These are phyloP conservation scores for Forsythia viridissima DNA, from an alignment of 257 asterid species.

Conservation along the genomic window DNA sequence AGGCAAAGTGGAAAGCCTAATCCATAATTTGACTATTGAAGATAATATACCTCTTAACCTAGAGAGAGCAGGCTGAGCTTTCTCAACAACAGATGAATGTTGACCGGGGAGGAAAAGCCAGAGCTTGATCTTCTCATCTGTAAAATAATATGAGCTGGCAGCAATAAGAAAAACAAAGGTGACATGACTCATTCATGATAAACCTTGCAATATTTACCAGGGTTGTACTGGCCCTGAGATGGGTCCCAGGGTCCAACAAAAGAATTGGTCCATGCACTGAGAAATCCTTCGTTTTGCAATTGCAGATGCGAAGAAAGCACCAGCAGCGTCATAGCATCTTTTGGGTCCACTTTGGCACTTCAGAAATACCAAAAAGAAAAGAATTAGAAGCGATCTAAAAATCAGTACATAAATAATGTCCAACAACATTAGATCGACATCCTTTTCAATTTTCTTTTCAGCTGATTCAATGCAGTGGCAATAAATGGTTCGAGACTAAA, in stretches of 20 bases:
- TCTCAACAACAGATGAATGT: conserved; percentile 71
- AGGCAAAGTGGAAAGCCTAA: not conserved
- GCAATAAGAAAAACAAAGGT: conserved; percentile 32
- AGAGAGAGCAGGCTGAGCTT: conserved; percentile 79
- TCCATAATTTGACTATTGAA: conserved; percentile 8
- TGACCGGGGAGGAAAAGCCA: conserved; percentile 97
- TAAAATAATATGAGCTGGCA: conserved; percentile 29
- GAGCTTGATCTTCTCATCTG: conserved; percentile 98
- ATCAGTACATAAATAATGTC: not conserved
- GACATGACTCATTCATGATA: conserved; percentile 13
- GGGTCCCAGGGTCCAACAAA: conserved; percentile 99
- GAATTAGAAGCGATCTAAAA: conserved; percentile 19
- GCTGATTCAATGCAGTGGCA: conserved; percentile 19
- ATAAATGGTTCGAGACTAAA: conserved; percentile 34
- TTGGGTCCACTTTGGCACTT: conserved; percentile 69
- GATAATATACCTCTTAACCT: conserved; percentile 72
- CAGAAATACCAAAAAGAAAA: conserved; percentile 32
- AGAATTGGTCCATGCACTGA: conserved; percentile 95
- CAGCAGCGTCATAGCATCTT: conserved; percentile 69
- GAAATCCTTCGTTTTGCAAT: conserved; percentile 92
- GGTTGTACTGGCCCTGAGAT: conserved; percentile 96
- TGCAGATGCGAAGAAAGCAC: conserved; percentile 87
- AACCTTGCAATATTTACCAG: conserved; percentile 61
- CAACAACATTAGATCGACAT: not conserved
- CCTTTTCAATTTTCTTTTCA: conserved; percentile 11